A percentile compares a stretch with the other conserved stretches of the same genome.
Conservation (phyloP, 257 asterid species). For the Plectranthus barbatus region DNA sequence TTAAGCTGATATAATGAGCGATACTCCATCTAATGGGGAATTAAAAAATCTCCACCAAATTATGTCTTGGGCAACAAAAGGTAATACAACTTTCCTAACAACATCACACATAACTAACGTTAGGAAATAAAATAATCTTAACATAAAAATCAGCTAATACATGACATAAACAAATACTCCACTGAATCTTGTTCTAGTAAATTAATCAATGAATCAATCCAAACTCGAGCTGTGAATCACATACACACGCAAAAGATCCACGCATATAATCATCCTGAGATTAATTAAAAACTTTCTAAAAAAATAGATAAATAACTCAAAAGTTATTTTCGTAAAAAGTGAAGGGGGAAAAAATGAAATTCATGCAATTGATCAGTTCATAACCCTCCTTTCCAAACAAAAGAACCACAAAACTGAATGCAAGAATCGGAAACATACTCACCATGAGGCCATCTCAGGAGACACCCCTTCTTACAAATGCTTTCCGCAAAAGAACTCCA, state of each 20-base stretch:
- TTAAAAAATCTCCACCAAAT: not conserved
- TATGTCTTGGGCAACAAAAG: not conserved
- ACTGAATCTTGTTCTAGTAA: no score
- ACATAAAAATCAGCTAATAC: no score
- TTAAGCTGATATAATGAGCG: no score
- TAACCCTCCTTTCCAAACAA: not conserved
- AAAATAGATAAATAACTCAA: no score
- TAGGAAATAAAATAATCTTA: not conserved
- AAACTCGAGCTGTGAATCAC: not conserved
- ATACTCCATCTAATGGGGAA: not conserved
- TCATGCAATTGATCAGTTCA: no score
- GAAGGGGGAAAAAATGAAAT: no score
- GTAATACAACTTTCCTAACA: not conserved
- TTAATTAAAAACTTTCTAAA: not conserved
- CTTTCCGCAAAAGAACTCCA: no score
- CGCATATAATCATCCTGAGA: slow-evolving; percentile 6
- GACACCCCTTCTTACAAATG: no score
- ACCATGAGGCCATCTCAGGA: slow-evolving; percentile 68
- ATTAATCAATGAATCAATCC: not conserved
- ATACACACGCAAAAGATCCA: slow-evolving; percentile 4
- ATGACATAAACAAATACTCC: no score
- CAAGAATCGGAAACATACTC: slow-evolving; percentile 22
- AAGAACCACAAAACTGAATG: not conserved
- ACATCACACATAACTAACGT: not conserved
- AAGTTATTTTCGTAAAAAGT: no score